Evolutionary conservation across 164 flowering plant genomes (phyloP), one percentile per base, ranked within the genome.

Genomic region (Vitis riparia): DNA sequence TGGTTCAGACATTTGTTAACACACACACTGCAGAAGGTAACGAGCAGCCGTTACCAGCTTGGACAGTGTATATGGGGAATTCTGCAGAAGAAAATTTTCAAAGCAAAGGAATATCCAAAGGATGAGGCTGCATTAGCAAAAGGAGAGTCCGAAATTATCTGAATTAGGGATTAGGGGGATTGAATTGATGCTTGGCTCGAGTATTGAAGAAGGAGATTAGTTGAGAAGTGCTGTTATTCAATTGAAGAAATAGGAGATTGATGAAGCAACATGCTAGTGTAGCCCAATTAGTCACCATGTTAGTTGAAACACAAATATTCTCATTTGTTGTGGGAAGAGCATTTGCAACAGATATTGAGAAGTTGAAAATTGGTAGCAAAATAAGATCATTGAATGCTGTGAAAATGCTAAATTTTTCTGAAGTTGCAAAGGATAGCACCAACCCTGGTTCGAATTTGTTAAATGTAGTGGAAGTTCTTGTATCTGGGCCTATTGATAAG

Each of bases 241-340:
- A 19, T 19, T 19, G 19, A 19, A 19, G 19, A 19, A 19, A 19
- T 19, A 19, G 19, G 1, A 89, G 92, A 91, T 85, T 96, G 87
- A 95, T 83, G 77, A 91, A 88, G 89, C 90, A 89, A 81, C 87
- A 92, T 64, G 74, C 93, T 71, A 88, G 89, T 88, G 86, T 87
- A 85, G 88, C 84, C 68, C 98, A 89, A 55, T 80, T 96, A 84
- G 86, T 96, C 73, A 88, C 90, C 76, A 79, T 84, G 99, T 96
- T 93, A 84, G 98, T 93, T 76, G 99, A 96, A 86, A 85, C 91
- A 77, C 98, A 96, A 76, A 89, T 96, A 73, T 96, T 96, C 84
- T 92, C 99, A 56, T 96, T 96, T 83, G 99, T 96, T 72, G 91
- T 96, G 77, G 99, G 98, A 76, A 92, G 99, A 82, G 99, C 99